These are phyloP conservation scores for Malassezia slooffiae DNA, from an alignment of 1,284 basidiomycete genomes.

Conservation along the genomic window DNA sequence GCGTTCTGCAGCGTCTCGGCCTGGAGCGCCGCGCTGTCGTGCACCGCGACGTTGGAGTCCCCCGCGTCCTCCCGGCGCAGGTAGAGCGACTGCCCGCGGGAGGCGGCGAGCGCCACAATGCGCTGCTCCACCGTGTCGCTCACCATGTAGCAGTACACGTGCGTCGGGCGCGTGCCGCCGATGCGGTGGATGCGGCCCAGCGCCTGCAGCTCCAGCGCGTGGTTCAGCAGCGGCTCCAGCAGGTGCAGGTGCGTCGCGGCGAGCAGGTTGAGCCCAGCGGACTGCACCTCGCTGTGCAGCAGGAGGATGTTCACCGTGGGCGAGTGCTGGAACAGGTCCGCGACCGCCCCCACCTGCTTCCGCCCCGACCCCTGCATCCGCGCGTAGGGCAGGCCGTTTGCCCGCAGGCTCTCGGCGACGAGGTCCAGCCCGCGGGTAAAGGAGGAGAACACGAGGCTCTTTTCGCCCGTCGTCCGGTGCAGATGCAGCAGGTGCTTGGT, in stretches of 20 bases:
- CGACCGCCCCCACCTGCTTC: conserved; percentile 16
- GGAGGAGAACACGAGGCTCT: conserved; percentile 39
- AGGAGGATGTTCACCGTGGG: conserved; percentile 27
- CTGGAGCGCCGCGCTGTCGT: conserved; percentile 13
- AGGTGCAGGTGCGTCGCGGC: conserved; percentile 34
- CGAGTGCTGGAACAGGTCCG: conserved; percentile 23
- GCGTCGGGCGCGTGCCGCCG: conserved; percentile 32
- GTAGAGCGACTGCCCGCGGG: conserved; percentile 28
- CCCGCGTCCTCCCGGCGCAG: conserved; percentile 8
- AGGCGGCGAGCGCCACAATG: conserved; percentile 25
- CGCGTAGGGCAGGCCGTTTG: conserved; percentile 27
- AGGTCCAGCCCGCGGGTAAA: conserved; percentile 39
- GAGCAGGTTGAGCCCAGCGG: conserved; percentile 35
- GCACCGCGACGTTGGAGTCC: conserved; percentile 2
- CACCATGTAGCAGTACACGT: conserved; percentile 34
- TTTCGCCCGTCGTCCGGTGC: conserved; percentile 21
- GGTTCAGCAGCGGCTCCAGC: conserved; percentile 39
- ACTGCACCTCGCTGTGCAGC: conserved; percentile 40
- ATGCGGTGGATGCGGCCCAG: conserved; percentile 41
- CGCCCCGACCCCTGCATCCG: conserved; percentile 25
- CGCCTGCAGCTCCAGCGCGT: conserved; percentile 36
- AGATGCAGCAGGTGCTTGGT: conserved; percentile 28
- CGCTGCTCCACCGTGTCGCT: conserved; percentile 37
- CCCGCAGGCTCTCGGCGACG: conserved; percentile 30
- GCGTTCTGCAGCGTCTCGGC: conserved; percentile 15